phyloP scores from a whole-genome alignment of 2,329 filamentous ascomycete genomes.

The Epicoccum sorghinum region DNA sequence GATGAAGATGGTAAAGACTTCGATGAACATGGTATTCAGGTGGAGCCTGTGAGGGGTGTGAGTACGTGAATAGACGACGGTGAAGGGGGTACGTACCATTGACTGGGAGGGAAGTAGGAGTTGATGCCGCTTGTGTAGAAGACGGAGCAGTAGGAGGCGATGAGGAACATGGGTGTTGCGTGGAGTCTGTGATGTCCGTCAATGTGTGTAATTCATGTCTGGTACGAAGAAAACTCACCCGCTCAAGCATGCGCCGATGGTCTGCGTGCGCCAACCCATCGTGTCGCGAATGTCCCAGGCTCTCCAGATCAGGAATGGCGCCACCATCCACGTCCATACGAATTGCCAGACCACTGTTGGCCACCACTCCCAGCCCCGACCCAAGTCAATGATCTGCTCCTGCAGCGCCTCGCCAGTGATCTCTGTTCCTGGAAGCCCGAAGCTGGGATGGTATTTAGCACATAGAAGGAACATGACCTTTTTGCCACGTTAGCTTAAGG shows the following conservation, averaged over 20 bases:
- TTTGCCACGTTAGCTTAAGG: too few relatives aligned
- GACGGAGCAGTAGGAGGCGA: conserved; percentile 21
- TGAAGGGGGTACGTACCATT: conserved; percentile 17
- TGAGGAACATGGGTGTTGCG: conserved; percentile 29
- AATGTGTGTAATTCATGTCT: background rate
- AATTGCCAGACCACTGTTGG: conserved; percentile 26
- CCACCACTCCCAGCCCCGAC: conserved; percentile 32
- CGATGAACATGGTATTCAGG: conserved; percentile 25
- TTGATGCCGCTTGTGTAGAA: conserved; percentile 21
- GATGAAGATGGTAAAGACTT: conserved; percentile 24
- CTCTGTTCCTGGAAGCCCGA: conserved; percentile 22
- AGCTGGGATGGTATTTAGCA: conserved; percentile 25
- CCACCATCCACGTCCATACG: conserved; percentile 28
- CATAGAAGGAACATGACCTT: background rate
- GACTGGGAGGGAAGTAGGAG: conserved; percentile 22
- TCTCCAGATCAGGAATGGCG: conserved; percentile 22
- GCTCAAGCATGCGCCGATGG: conserved; percentile 24
- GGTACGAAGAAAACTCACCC: conserved; percentile 9
- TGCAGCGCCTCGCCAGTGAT: conserved; percentile 18
- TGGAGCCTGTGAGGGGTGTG: conserved; percentile 18
- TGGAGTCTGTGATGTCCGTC: conserved; percentile 16
- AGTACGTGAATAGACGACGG: background rate
- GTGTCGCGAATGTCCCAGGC: conserved; percentile 24
- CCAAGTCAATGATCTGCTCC: conserved; percentile 23
- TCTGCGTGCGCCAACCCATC: conserved; percentile 27